These are phyloP conservation scores for Boletellus deceptivus DNA, from an alignment of 1,284 basidiomycete species.

Conservation along the genomic window DNA sequence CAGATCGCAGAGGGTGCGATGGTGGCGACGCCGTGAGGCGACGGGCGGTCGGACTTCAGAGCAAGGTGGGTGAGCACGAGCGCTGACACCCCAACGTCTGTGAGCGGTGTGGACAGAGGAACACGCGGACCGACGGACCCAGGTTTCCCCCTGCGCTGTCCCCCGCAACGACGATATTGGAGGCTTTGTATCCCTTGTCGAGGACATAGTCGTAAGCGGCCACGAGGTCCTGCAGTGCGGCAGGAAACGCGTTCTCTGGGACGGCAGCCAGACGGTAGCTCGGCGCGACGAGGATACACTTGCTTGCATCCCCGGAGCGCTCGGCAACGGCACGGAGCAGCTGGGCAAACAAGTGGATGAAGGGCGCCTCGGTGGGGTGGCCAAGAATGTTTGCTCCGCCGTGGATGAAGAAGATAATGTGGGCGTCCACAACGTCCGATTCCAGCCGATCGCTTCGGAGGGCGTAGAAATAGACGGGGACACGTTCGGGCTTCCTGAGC, in stretches of 20 bases:
- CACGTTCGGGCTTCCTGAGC: slow-evolving; percentile 18
- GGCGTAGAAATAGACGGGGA: slow-evolving; percentile 22
- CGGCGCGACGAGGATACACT: slow-evolving; percentile 19
- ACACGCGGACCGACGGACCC: slow-evolving; percentile 9
- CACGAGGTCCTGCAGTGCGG: slow-evolving; percentile 21
- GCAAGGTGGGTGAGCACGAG: slow-evolving; percentile 24
- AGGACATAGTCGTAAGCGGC: slow-evolving; percentile 29
- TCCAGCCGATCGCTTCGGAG: background rate
- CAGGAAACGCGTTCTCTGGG: slow-evolving; percentile 28
- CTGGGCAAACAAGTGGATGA: slow-evolving; percentile 7
- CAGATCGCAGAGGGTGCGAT: slow-evolving; percentile 13
- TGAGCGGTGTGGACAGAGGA: background rate
- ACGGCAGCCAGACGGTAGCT: slow-evolving; percentile 25
- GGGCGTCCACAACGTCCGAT: background rate
- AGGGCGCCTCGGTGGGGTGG: slow-evolving; percentile 14
- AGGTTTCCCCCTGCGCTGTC: slow-evolving; percentile 30
- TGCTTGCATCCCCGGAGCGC: background rate
- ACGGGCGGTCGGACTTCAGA: slow-evolving; percentile 5
- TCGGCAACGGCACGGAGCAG: slow-evolving; percentile 15
- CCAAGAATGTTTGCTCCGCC: slow-evolving; percentile 23
- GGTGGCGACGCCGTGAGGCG: slow-evolving; percentile 10
- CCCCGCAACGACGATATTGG: slow-evolving; percentile 22
- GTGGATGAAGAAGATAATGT: slow-evolving; percentile 26
- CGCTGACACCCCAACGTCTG: slow-evolving; percentile 8
- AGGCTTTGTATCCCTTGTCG: slow-evolving; percentile 16